Conservation (phyloP, 176 grass and related monocot species). For the Alloteropsis semialata region DNA sequence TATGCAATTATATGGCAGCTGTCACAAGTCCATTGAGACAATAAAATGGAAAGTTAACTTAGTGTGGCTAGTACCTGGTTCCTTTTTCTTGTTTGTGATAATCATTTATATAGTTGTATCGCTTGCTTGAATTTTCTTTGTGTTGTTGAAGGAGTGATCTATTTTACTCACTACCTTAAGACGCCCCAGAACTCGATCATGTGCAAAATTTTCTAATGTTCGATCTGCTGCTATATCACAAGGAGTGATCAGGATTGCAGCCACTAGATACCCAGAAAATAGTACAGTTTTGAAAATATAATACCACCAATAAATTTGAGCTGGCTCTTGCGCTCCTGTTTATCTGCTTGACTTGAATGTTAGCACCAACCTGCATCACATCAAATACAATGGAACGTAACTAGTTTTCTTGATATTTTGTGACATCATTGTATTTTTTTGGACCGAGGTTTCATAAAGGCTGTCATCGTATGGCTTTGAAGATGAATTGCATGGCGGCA, state of each 20-base stretch:
- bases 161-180: not conserved
- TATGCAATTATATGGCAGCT: too few relatives aligned
- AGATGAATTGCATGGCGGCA: too few relatives aligned
- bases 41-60: too few relatives aligned
- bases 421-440: too few relatives aligned
- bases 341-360: not conserved
- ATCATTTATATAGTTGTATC: not conserved
- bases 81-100: not conserved
- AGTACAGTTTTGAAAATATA: not conserved
- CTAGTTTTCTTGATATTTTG: not conserved
- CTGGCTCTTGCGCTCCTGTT: not conserved
- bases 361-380: not conserved
- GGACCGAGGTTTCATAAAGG: too few relatives aligned
- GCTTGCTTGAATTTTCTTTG: not conserved
- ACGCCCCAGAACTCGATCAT: not conserved
- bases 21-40: too few relatives aligned
- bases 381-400: not conserved
- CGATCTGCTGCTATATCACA: not conserved
- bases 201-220: not conserved
- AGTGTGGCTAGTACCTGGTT: too few relatives aligned
- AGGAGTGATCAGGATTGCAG: not conserved
- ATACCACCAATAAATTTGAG: not conserved
- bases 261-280: not conserved
- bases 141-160: slow-evolving; percentile 7
- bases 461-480: too few relatives aligned